phyloP scores from a whole-genome alignment of 352 stramenopile species.

The Pythium rishiriense region DNA sequence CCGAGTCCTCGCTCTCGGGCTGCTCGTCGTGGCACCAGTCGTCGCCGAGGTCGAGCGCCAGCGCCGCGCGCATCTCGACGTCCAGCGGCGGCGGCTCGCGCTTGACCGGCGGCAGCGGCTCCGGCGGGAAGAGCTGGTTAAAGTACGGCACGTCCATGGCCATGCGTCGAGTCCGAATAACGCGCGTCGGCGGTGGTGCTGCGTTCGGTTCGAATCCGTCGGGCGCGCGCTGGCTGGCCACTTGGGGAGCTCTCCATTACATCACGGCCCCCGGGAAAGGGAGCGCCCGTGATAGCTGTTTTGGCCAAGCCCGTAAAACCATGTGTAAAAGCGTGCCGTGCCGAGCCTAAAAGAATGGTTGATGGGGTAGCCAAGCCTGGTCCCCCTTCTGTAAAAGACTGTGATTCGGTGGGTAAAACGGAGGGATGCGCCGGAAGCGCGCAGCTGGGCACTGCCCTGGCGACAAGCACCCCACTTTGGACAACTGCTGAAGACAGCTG shows the following conservation, averaged over 20 bases:
- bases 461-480: not conserved
- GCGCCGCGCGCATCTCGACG: slow-evolving; percentile 22
- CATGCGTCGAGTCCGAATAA: not conserved
- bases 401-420: not conserved
- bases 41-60: slow-evolving; percentile 23
- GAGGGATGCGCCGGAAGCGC: not conserved
- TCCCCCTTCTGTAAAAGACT: not conserved
- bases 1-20: not conserved
- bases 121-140: slow-evolving; percentile 13
- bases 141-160: slow-evolving; percentile 14
- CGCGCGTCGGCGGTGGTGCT: not conserved
- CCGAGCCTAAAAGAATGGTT: not conserved
- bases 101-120: slow-evolving; percentile 10
- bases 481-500: slow-evolving; percentile 5
- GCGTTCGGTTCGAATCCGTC: not conserved
- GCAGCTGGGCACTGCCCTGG: not conserved
- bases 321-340: no score
- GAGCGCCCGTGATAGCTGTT: no score
- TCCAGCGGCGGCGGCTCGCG: slow-evolving; percentile 14
- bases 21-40: slow-evolving; percentile 17
- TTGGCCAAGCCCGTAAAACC: no score
- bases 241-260: not conserved
- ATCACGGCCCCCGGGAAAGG: not conserved
- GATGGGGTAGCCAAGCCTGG: not conserved
- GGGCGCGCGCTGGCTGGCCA: not conserved